These are phyloP conservation scores for Gamsiella multidivaricata DNA, from an alignment of 192 early-diverging fungal genomes.

Conservation along the genomic window DNA sequence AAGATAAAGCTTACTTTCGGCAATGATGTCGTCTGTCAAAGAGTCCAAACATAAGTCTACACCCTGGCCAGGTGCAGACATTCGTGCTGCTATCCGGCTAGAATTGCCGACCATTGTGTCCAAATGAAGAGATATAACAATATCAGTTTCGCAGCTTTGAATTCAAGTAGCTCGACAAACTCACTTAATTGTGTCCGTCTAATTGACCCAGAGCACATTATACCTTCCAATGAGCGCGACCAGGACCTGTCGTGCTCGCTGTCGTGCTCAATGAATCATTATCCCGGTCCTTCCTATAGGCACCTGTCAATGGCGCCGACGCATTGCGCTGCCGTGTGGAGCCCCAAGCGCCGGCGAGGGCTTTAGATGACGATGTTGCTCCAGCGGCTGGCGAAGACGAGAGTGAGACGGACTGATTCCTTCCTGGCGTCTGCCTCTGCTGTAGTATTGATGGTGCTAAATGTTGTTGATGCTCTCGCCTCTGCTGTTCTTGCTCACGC, in stretches of 20 bases:
- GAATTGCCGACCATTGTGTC: too few species aligned
- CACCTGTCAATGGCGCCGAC: slow-evolving; percentile 24
- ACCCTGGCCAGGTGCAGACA: slow-evolving; percentile 50
- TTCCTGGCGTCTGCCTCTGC: background rate
- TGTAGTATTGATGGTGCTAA: background rate
- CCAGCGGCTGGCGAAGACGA: slow-evolving; percentile 12
- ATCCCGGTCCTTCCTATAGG: slow-evolving; percentile 17
- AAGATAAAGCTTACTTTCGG: slow-evolving; percentile 24
- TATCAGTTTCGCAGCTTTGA: background rate
- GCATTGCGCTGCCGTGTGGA: slow-evolving; percentile 17
- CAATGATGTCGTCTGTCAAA: slow-evolving; percentile 51
- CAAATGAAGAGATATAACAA: background rate
- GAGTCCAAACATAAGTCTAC: slow-evolving; percentile 31
- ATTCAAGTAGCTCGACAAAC: too few species aligned
- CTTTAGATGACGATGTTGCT: background rate
- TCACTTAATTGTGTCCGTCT: background rate
- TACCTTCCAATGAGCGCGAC: slow-evolving; percentile 48
- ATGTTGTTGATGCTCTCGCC: slow-evolving; percentile 22
- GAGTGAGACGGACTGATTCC: slow-evolving; percentile 13
- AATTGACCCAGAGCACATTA: too few species aligned
- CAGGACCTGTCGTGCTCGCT: slow-evolving; percentile 13
- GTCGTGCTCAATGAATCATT: slow-evolving; percentile 23
- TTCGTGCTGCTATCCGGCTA: slow-evolving; percentile 43
- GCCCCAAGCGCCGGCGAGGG: background rate
- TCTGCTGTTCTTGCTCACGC: slow-evolving; percentile 22